Conservation (phyloP, 2,329 filamentous ascomycete species). For the Alternaria triticimaculans region DNA sequence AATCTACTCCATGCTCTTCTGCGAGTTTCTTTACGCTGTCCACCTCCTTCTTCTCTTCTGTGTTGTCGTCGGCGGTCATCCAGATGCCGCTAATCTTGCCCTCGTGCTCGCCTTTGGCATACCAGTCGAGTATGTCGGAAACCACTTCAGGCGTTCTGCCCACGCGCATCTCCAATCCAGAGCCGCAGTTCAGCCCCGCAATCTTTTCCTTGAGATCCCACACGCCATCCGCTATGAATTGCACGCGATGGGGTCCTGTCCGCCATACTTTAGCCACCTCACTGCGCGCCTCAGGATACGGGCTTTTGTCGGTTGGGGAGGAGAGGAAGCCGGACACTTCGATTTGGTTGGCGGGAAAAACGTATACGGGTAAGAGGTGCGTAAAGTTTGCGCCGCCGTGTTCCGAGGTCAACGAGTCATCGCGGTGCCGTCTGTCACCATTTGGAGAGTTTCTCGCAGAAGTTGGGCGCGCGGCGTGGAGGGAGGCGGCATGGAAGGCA, state of each 20-base stretch:
- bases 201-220: conserved; percentile 74
- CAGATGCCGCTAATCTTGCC: conserved; percentile 68
- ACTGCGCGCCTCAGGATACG: conserved; percentile 73
- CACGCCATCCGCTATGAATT: conserved; percentile 74
- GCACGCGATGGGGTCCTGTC: conserved; percentile 74
- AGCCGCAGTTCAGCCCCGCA: conserved; percentile 63
- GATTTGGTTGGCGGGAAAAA: conserved; percentile 73
- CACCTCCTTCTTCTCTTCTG: conserved; percentile 73
- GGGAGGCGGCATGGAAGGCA: conserved; percentile 65
- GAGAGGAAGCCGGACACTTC: conserved; percentile 77
- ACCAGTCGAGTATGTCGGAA: conserved; percentile 61
- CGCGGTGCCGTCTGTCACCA: conserved; percentile 46
- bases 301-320: conserved; percentile 53
- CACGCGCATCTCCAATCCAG: conserved; percentile 65
- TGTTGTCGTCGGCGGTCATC: conserved; percentile 74
- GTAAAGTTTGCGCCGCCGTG: conserved; percentile 33
- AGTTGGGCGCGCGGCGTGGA: conserved; percentile 20
- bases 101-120: conserved; percentile 36
- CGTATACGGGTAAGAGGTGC: conserved; percentile 71
- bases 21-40: conserved; percentile 61
- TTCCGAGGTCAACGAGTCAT: conserved; percentile 36
- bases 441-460: conserved; percentile 7
- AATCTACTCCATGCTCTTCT: conserved; percentile 61
- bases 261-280: conserved; percentile 72
- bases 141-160: conserved; percentile 68